Percentiles rank a stretch among this genome's conserved stretches.
phyloP scores from a whole-genome alignment of 2,329 filamentous ascomycete genomes.

The Microsporum canis region DNA sequence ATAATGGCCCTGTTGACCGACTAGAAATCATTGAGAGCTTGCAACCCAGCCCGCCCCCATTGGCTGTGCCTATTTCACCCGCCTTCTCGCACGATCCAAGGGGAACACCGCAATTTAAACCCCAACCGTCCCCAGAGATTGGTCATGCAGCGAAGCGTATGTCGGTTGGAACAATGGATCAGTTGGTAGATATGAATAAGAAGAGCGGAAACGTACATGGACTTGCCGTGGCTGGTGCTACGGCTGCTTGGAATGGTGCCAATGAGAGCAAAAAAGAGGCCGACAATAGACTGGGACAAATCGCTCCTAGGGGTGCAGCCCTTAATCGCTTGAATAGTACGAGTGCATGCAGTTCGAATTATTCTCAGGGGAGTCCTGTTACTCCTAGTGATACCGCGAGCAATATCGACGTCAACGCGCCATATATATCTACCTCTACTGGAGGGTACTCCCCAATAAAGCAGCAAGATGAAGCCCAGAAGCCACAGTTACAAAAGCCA shows the following conservation, averaged over 20 bases:
- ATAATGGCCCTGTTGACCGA: slow-evolving; percentile 14
- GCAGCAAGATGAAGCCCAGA: slow-evolving; percentile 26
- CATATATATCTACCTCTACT: neutral
- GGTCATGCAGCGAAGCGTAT: slow-evolving; percentile 73
- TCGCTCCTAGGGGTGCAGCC: neutral
- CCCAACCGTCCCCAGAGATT: slow-evolving; percentile 64
- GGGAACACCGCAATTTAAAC: slow-evolving; percentile 56
- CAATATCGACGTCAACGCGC: neutral
- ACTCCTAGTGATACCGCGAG: slow-evolving; percentile 2
- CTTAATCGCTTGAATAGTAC: slow-evolving; percentile 13
- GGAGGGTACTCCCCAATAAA: neutral
- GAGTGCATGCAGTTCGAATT: slow-evolving; percentile 5
- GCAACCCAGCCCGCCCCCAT: slow-evolving; percentile 50
- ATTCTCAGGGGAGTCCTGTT: slow-evolving; percentile 10
- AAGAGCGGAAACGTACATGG: slow-evolving; percentile 32
- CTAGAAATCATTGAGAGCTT: slow-evolving; percentile 28
- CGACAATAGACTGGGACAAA: neutral
- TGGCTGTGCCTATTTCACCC: slow-evolving; percentile 67
- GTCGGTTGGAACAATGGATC: slow-evolving; percentile 67
- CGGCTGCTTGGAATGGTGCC: slow-evolving; percentile 29
- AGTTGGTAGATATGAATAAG: slow-evolving; percentile 58
- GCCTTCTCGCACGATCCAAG: slow-evolving; percentile 66
- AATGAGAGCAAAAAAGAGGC: neutral
- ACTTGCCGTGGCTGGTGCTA: slow-evolving; percentile 28
- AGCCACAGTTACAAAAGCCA: slow-evolving; percentile 32